phyloP scores from a whole-genome alignment of 1,284 basidiomycete species.

The Marasmius tenuissimus region DNA sequence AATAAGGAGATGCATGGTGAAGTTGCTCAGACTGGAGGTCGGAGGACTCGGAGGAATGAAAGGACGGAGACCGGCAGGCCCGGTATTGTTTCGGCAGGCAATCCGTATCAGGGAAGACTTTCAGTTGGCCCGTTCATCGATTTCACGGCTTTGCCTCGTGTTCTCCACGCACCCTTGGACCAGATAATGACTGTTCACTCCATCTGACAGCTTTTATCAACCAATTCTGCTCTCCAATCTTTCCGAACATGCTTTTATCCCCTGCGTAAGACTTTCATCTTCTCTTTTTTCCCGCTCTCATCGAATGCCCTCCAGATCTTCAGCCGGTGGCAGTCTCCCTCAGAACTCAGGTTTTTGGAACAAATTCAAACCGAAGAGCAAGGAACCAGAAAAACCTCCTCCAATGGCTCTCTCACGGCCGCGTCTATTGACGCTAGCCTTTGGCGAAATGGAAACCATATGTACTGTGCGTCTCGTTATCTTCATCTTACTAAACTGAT shows the following conservation, averaged over 20 bases:
- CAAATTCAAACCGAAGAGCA: conserved; percentile 66
- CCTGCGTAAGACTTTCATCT: conserved; percentile 62
- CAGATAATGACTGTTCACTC: conserved; percentile 32
- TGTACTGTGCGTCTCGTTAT: conserved; percentile 50
- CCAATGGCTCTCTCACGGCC: conserved; percentile 67
- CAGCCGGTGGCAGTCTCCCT: conserved; percentile 64
- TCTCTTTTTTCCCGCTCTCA: conserved; percentile 23
- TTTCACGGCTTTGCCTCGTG: conserved; percentile 44
- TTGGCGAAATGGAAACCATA: conserved; percentile 81
- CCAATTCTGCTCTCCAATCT: conserved; percentile 18
- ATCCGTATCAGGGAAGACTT: too few species aligned
- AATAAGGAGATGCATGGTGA: conserved; percentile 21
- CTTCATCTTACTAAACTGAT: conserved; percentile 1
- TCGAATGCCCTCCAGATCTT: conserved; percentile 48
- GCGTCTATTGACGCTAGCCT: conserved; percentile 76
- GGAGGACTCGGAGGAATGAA: neutral
- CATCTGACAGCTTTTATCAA: conserved; percentile 9
- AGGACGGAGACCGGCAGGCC: neutral
- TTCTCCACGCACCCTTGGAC: conserved; percentile 36
- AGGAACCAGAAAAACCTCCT: conserved; percentile 52
- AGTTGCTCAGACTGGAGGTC: conserved; percentile 2
- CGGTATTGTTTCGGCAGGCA: too few species aligned
- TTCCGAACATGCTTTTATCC: conserved; percentile 25
- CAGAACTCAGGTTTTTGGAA: conserved; percentile 61
- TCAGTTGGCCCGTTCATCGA: neutral